phyloP scores from a whole-genome alignment of 169 alveolate genomes.

The Cryptosporidium parvum region DNA sequence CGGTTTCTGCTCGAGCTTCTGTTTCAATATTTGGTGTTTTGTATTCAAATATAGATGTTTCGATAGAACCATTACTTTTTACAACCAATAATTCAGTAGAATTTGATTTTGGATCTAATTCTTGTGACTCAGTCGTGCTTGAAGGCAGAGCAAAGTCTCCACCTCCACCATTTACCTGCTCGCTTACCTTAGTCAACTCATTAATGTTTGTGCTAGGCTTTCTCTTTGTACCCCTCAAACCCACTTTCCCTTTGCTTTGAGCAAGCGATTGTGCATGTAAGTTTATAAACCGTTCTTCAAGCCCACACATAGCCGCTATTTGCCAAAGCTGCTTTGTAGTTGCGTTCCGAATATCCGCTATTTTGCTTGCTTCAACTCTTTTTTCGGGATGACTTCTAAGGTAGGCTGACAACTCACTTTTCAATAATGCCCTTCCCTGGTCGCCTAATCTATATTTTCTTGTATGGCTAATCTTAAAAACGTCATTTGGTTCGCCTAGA shows the following conservation, averaged over 20 bases:
- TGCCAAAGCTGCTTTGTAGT: slow-evolving; percentile 76
- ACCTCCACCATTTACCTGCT: background rate
- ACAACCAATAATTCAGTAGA: background rate
- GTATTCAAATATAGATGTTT: background rate
- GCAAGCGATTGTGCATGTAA: slow-evolving; percentile 72
- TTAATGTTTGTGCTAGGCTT: slow-evolving; percentile 12
- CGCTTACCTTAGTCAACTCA: background rate
- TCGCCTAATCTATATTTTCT: slow-evolving; percentile 76
- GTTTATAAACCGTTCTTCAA: slow-evolving; percentile 70
- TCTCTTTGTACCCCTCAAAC: slow-evolving; percentile 55
- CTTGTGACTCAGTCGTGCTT: background rate
- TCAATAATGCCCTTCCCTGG: slow-evolving; percentile 72
- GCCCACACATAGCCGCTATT: slow-evolving; percentile 75
- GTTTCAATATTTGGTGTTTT: background rate
- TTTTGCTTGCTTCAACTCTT: slow-evolving; percentile 60
- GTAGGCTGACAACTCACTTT: slow-evolving; percentile 72
- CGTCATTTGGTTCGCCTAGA: slow-evolving; percentile 20
- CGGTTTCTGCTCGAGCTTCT: background rate
- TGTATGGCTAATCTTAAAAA: slow-evolving; percentile 45
- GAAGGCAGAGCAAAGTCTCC: background rate
- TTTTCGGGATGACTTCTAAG: slow-evolving; percentile 65
- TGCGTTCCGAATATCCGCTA: slow-evolving; percentile 73
- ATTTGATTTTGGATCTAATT: background rate
- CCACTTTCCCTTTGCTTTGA: slow-evolving; percentile 56
- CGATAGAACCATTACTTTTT: background rate